Evolutionary conservation across 805 yeast genomes (phyloP), one percentile per base, ranked within the genome.

Genomic region (Priceomyces carsonii): DNA sequence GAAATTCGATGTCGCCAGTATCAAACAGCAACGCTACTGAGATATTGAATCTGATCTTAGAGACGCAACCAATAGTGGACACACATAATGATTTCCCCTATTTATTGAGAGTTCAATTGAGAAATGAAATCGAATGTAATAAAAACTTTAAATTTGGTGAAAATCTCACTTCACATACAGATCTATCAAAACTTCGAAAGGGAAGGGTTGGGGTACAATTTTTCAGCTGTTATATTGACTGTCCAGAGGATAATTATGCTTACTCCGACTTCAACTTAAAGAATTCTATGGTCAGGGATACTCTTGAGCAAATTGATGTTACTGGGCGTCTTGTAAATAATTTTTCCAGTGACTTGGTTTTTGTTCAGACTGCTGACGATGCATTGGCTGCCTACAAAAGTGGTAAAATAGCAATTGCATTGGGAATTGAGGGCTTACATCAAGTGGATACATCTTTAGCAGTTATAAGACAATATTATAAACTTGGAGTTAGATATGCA

Each of bases 351-450:
- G 50, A 58, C 16, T 48, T 73, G 44, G 52, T 55, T 23, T 64
- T 69, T 49, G 74, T 72, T n/a, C 39, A 42, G 18, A 61, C 54
- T 13, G 57, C 73, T 1, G 59, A 57, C 18, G 72, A 66, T 22
- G 75, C 75, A 0, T 14, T 65, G 22, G 36, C 47, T 5, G 55
- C 50, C 22, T 73, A 58, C 39, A 39, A 45, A 9, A 41, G 48
- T 2, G 35, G 28, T 6, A 61, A 66, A 40, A 63, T 73, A 22
- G 68, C 77, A 1, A 55, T 71, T 25, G 66, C 76, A 4, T 36
- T 73, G 35, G 79, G 77, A 13, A 65, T 71, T 15, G 79, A 73
- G 47, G 79, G 78, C 7, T 50, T 73, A 67, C 80, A 75, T 48
- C 79, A 73, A 50, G 63, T 65, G 15, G 80, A 73, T 45, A 43